A percentile compares a stretch with the other conserved stretches of the same genome.
Evolutionary conservation across 192 early-diverging fungal genomes (phyloP).

Genomic region (Umbelopsis vinacea): DNA sequence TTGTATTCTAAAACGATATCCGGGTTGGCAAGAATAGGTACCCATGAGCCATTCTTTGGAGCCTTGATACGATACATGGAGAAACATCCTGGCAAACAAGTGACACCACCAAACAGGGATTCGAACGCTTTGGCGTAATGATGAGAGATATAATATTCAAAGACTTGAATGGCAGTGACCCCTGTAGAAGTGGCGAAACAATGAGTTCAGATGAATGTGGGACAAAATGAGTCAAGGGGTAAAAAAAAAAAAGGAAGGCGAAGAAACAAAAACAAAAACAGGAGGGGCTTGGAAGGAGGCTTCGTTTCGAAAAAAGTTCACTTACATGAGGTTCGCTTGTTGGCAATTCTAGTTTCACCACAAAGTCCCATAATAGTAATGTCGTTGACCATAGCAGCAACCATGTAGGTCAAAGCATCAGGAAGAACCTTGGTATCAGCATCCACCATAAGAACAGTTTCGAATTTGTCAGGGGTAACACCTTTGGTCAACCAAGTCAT

Average conservation of each 20-base stretch:
- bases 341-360: constrained; percentile 96
- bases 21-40: constrained; percentile 87
- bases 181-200: constrained; percentile 39
- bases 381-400: constrained; percentile 92
- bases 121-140: constrained; percentile 95
- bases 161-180: constrained; percentile 91
- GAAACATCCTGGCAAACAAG: constrained; percentile 96
- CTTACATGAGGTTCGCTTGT: constrained; percentile 86
- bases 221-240: too few species aligned
- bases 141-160: constrained; percentile 98
- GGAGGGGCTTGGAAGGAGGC: not conserved
- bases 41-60: constrained; percentile 71
- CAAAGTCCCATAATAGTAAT: constrained; percentile 93
- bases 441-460: constrained; percentile 85
- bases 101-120: constrained; percentile 95
- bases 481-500: constrained; percentile 73
- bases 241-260: too few species aligned
- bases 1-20: constrained; percentile 84
- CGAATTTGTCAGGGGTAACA: constrained; percentile 86
- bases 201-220: too few species aligned
- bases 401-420: constrained; percentile 83
- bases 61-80: constrained; percentile 97
- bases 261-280: too few species aligned
- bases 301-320: constrained; percentile 72
- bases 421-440: constrained; percentile 87